Evolutionary conservation across 2,329 filamentous ascomycete species (phyloP), one percentile per base, ranked within the genome.

Genomic region (Blastomyces gilchristii): DNA sequence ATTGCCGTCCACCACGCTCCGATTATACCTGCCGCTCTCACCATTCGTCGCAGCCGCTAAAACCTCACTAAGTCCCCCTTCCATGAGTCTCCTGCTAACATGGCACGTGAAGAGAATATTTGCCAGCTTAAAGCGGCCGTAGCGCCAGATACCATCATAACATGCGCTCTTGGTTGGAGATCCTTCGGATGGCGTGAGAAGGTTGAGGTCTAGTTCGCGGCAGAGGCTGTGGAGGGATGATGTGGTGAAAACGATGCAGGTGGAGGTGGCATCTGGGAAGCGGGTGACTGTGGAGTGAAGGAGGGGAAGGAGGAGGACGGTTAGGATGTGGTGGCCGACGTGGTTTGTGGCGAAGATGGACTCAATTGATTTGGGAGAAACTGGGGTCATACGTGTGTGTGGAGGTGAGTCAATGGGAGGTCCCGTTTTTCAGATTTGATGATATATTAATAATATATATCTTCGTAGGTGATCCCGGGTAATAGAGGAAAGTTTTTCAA

Each of bases 261-360:
- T 77, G 5, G 77, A 68, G 2, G 67, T 58, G 2, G 68, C 58
- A 7, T 81, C 69, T 53, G 72, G 58, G 28, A 37, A 56, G 2
- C 58, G 54, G 37, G 49, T 52, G 18, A 67, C 63, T 1, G 67
- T 68, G 2, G 63, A 52, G 45, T 68, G 68, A 37, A 73, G 56
- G n/a, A 70, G 63, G 0, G 78, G 75, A 3, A 70, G 70, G 2
- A 84, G 73, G 3, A 82, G 75, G 62, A 79, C 77, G 67, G 81
- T 80, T 0, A 83, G 75, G 1, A 82, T 69, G 16, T 80, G 77
- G 66, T 83, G 79, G 5, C 81, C 81, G 52, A 82, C 73, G 65
- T 83, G 79, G 63, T 76, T 80, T 65, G 81, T 73, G 4, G 72
- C 79, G 66, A 84, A 84, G 7, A 77, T 79, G 41, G 69, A 66